Evolutionary conservation across 2,329 filamentous ascomycete species (phyloP), one percentile per base, ranked within the genome.

Genomic region (Aspergillus sp.): DNA sequence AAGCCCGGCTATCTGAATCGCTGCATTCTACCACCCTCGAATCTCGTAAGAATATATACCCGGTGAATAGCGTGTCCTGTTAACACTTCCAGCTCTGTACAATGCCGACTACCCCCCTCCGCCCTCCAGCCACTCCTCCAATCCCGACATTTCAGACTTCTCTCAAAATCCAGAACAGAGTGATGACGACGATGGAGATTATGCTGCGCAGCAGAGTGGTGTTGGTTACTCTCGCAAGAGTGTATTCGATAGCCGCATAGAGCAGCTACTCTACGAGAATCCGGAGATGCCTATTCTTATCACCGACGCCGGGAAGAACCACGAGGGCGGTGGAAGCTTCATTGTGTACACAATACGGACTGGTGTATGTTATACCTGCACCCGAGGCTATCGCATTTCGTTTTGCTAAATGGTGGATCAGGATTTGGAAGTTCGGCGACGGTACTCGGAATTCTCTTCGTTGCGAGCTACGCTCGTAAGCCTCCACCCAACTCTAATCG

Each of bases 281-380:
- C 93, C 92, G 0, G 89, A 93, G 55, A 83, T 96, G 65, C 88
- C 91, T 59, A 96, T 99, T 63, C 75, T 96, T 59, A 99, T 99
- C 66, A 93, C 90, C 1, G 90, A 96, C 71, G 95, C 96, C 3
- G 95, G 95, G 58, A 99, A 99, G 84, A 97, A 93, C 75, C 78
- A 88, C 61, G 93, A 98, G 74, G 93, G 90, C 64, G 92, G 92
- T 55, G 92, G 93, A 15, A 89, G 91, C 77, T 97, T 91, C 71
- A 99, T 99, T 68, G 93, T 96, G 36, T 99, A 99, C 76, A 97
- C 93, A 11, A 98, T 99, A 69, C 85, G 91, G 63, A 98, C 95
- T 41, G 93, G 92, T 49, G 93, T 96, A 87, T 62, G 84, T 34
- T 44, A 36, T 3, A 18, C 20, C 11, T 34, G 13, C 15, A n/a